Evolutionary conservation across 2,329 filamentous ascomycete species (phyloP).

Genomic region (Pseudopithomyces chartarum): DNA sequence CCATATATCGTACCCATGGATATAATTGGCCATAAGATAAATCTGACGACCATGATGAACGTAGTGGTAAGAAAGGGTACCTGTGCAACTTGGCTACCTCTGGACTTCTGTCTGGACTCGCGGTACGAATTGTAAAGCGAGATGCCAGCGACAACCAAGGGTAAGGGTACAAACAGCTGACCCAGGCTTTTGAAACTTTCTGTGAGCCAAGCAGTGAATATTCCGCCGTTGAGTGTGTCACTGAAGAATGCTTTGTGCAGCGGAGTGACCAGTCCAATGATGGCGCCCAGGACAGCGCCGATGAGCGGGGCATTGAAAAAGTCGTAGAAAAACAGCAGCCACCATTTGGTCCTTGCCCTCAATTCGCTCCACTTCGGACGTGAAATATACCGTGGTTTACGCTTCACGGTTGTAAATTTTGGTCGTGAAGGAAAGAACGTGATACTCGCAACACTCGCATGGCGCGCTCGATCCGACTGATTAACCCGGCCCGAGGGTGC

Average conservation of each 20-base stretch:
- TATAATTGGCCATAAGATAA: constrained; percentile 33
- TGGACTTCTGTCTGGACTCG: constrained; percentile 16
- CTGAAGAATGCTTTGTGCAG: constrained; percentile 34
- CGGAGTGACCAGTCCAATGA: constrained; percentile 31
- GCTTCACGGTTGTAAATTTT: constrained; percentile 24
- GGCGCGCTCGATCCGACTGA: constrained; percentile 9
- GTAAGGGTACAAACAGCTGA: constrained; percentile 33
- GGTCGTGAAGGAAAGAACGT: constrained; percentile 40
- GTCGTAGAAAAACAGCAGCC: constrained; percentile 37
- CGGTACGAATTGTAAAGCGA: constrained; percentile 32
- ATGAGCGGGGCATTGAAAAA: constrained; percentile 38
- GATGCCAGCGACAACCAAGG: constrained; percentile 35
- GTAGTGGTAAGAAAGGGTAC: constrained; percentile 24
- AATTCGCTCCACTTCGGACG: constrained; percentile 26
- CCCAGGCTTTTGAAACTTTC: constrained; percentile 35
- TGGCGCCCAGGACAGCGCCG: constrained; percentile 29
- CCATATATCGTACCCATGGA: constrained; percentile 59
- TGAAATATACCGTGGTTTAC: constrained; percentile 33
- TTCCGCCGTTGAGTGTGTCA: constrained; percentile 27
- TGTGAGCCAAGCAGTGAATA: constrained; percentile 38
- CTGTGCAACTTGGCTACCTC: not conserved
- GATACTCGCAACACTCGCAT: constrained; percentile 24
- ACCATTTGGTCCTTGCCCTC: constrained; percentile 32
- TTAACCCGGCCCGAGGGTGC: not conserved
- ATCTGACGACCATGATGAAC: constrained; percentile 32